Evolutionary conservation across 805 yeast genomes (phyloP).

Genomic region (Monosporozyma servazzii): DNA sequence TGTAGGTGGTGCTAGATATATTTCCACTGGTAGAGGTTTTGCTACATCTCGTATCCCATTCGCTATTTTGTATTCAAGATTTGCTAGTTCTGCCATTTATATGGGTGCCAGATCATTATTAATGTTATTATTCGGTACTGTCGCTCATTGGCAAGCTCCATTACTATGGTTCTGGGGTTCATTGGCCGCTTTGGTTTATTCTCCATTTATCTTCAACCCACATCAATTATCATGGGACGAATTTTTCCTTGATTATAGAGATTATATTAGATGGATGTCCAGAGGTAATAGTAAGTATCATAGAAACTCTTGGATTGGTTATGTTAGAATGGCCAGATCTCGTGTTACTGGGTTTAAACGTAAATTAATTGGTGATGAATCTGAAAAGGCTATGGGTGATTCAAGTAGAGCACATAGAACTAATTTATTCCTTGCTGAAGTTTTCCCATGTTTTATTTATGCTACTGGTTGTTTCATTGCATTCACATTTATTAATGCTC

Average conservation of each 20-base stretch:
- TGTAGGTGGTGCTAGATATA: constrained; percentile 81
- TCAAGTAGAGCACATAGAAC: constrained; percentile 75
- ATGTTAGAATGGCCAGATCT: constrained; percentile 71
- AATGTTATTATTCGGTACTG: constrained; percentile 63
- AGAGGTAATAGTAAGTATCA: constrained; percentile 87
- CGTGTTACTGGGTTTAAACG: constrained; percentile 78
- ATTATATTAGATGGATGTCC: constrained; percentile 79
- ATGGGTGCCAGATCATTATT: constrained; percentile 74
- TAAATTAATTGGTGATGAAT: constrained; percentile 63
- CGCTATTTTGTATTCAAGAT: constrained; percentile 63
- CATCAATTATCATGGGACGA: constrained; percentile 96
- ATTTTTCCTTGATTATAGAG: constrained; percentile 92
- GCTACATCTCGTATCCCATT: constrained; percentile 75
- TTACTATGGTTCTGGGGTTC: constrained; percentile 97
- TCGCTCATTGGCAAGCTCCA: constrained; percentile 85
- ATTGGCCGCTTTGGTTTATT: constrained; percentile 71
- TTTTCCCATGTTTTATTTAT: constrained; percentile 60
- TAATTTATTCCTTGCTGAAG: constrained; percentile 60
- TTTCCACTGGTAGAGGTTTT: constrained; percentile 80
- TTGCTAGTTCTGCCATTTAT: constrained; percentile 74
- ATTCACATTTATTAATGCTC: constrained; percentile 74
- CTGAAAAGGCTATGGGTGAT: constrained; percentile 79
- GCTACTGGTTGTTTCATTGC: constrained; percentile 76
- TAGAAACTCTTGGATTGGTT: constrained; percentile 84
- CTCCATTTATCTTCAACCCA: constrained; percentile 95